These are phyloP conservation scores for Trametes hirsuta DNA, from an alignment of 1,284 basidiomycete genomes.

Conservation along the genomic window DNA sequence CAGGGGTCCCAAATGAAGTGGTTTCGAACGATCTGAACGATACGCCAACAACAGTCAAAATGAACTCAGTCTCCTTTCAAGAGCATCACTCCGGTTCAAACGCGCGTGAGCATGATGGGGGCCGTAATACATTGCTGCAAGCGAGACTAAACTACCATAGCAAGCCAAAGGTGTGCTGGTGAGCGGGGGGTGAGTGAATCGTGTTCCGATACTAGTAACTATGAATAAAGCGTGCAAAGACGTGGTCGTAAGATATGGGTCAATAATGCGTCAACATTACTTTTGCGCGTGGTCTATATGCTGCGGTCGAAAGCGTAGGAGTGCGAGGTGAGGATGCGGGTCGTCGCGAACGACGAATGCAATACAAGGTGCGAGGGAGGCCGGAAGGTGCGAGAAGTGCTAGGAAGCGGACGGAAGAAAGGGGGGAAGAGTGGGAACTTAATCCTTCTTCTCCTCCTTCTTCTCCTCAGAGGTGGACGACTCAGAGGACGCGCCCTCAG, in stretches of 20 bases:
- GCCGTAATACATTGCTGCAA: constrained; percentile 24
- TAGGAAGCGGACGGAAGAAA: neutral
- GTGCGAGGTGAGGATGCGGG: neutral
- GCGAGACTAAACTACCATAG: constrained; percentile 25
- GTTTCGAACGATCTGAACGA: too few species aligned
- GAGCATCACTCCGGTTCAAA: too few species aligned
- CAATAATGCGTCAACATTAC: constrained; percentile 33
- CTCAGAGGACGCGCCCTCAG: constrained; percentile 61
- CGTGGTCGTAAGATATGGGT: constrained; percentile 29
- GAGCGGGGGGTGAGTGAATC: constrained; percentile 27
- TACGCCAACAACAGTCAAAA: too few species aligned
- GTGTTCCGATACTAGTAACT: constrained; percentile 23
- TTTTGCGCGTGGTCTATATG: constrained; percentile 32
- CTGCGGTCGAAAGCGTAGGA: neutral
- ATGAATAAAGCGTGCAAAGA: constrained; percentile 21
- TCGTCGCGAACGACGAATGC: neutral
- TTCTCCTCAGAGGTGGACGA: constrained; percentile 46
- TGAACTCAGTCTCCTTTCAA: too few species aligned
- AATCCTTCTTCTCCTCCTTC: constrained; percentile 76
- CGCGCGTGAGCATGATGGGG: neutral
- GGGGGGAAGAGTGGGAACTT: constrained; percentile 35
- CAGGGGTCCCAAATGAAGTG: too few species aligned
- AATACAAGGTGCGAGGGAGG: constrained; percentile 11
- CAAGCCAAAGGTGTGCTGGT: constrained; percentile 22
- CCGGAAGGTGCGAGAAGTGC: neutral